phyloP scores from a whole-genome alignment of 495 filamentous ascomycete genomes.

The Talaromyces thailandensis region DNA sequence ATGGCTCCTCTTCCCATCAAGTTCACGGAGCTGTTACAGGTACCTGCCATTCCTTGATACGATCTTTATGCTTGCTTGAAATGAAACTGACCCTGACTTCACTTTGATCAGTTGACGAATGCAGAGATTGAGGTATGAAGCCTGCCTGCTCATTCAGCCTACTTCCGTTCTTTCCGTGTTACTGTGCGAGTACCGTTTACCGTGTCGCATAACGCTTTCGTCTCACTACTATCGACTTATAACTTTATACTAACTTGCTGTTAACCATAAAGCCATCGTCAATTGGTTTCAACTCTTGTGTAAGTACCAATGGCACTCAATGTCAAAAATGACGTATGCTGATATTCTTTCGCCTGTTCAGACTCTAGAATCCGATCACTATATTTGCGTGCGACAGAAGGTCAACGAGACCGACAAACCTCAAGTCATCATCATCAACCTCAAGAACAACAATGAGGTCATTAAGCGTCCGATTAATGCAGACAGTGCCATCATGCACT shows the following conservation, averaged over 20 bases:
- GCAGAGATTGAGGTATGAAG: conserved; percentile 67
- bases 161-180: conserved; percentile 3
- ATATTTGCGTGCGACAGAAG: conserved; percentile 91
- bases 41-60: conserved; percentile 31
- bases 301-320: conserved; percentile 40
- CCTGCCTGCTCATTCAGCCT: conserved; percentile 11
- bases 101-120: conserved; percentile 52
- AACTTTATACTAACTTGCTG: conserved; percentile 29
- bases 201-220: background rate
- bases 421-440: conserved; percentile 93
- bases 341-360: conserved; percentile 25
- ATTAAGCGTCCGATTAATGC: conserved; percentile 95
- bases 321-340: conserved; percentile 10
- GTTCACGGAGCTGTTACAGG: conserved; percentile 88
- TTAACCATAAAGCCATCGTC: conserved; percentile 49
- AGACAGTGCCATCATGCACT: conserved; percentile 99
- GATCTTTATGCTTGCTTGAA: background rate
- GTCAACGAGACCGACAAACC: conserved; percentile 68
- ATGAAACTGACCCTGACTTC: conserved; percentile 10
- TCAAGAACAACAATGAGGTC: conserved; percentile 90
- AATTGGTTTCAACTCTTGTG: conserved; percentile 96
- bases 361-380: conserved; percentile 96
- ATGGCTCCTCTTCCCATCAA: conserved; percentile 84
- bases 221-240: background rate
- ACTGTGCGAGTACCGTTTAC: background rate